Conservation (phyloP, 129 eudicot genomes). For the Helichrysum umbraculigerum region DNA sequence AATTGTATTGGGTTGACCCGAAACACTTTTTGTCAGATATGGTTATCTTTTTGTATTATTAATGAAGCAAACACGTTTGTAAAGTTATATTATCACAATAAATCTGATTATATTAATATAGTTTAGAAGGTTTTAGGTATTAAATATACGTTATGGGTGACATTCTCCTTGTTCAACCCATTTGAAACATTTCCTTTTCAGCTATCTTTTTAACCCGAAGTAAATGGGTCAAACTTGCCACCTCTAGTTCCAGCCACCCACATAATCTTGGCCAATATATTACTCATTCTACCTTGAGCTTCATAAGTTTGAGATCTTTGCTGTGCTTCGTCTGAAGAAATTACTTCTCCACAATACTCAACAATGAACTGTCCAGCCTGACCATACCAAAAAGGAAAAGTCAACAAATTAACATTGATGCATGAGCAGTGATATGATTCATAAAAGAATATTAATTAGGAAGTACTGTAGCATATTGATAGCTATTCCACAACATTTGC, state of each 20-base stretch:
- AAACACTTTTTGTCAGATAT: not conserved
- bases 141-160: too few relatives aligned
- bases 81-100: too few relatives aligned
- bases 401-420: not conserved
- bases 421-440: not conserved
- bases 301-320: slow-evolving; percentile 78
- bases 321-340: slow-evolving; percentile 80
- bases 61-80: too few relatives aligned
- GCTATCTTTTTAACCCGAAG: too few relatives aligned
- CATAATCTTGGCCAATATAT: slow-evolving; percentile 9
- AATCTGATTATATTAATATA: too few relatives aligned
- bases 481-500: slow-evolving; percentile 12
- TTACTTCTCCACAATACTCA: slow-evolving; percentile 95
- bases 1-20: not conserved
- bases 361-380: slow-evolving; percentile 88
- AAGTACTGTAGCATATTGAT: slow-evolving; percentile 16
- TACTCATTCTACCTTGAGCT: slow-evolving; percentile 60
- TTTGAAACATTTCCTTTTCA: not conserved
- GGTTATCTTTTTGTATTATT: too few relatives aligned
- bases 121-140: too few relatives aligned
- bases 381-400: slow-evolving; percentile 4
- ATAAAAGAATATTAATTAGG: slow-evolving; percentile 13
- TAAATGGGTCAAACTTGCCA: not conserved
- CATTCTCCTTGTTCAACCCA: too few relatives aligned
- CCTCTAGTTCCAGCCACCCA: not conserved